Conservation (phyloP, 371 early-diverging fungal species). For the Apophysomyces trapeziformis region DNA sequence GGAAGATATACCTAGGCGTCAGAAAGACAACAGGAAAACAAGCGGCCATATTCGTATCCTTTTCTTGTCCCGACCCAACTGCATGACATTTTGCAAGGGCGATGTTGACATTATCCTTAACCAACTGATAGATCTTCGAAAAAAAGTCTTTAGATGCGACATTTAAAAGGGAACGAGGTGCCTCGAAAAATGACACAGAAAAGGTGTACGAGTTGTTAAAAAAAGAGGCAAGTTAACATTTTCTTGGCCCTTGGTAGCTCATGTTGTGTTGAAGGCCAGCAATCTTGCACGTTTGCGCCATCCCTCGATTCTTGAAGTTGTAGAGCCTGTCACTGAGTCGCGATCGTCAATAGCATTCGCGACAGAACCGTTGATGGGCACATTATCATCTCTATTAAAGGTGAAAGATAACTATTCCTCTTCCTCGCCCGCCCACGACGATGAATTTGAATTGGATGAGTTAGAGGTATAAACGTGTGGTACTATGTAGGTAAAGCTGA, state of each 20-base stretch:
- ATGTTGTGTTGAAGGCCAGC: constrained; percentile 53
- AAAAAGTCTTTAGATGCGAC: constrained; percentile 68
- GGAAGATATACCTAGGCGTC: constrained; percentile 70
- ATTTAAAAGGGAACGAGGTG: constrained; percentile 53
- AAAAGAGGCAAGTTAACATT: constrained; percentile 54
- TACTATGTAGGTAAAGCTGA: not conserved
- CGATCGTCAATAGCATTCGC: constrained; percentile 78
- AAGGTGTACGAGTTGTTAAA: constrained; percentile 64
- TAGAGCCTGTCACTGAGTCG: constrained; percentile 82
- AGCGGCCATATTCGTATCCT: constrained; percentile 66
- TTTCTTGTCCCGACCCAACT: constrained; percentile 10
- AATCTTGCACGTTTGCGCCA: constrained; percentile 83
- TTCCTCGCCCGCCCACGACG: constrained; percentile 34
- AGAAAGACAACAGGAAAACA: constrained; percentile 64
- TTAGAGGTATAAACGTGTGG: constrained; percentile 56
- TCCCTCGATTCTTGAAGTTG: constrained; percentile 81
- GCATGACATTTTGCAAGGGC: constrained; percentile 4
- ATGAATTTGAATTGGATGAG: constrained; percentile 71
- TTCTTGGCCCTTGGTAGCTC: not conserved
- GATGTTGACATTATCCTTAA: constrained; percentile 9
- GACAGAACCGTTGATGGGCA: constrained; percentile 76
- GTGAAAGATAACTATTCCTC: constrained; percentile 52
- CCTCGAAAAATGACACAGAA: constrained; percentile 59
- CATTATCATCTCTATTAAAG: constrained; percentile 69
- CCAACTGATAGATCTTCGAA: constrained; percentile 67